These are phyloP conservation scores for Vaccinium darrowii DNA, from an alignment of 148 eudicot genomes.

Conservation along the genomic window DNA sequence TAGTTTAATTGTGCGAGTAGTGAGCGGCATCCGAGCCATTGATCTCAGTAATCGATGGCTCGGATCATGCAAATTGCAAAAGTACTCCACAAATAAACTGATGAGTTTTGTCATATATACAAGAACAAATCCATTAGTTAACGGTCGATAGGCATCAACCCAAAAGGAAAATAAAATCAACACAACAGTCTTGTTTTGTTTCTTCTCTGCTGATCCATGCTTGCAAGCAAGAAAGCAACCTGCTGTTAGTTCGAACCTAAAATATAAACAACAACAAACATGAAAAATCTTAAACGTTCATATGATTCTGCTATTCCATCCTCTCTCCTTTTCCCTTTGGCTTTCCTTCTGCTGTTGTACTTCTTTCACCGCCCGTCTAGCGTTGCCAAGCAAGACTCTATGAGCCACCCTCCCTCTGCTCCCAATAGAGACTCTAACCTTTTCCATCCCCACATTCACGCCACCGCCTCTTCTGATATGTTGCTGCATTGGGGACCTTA, in stretches of 20 bases:
- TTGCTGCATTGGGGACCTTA: conserved; percentile 68
- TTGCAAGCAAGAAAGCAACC: conserved; percentile 9
- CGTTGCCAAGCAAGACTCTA: conserved; percentile 47
- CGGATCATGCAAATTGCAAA: too few species aligned
- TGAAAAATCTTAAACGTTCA: conserved; percentile 2
- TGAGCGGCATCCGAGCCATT: too few species aligned
- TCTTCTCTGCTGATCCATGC: conserved; percentile 3
- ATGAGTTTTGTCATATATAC: conserved; percentile 13
- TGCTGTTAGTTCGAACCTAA: background rate
- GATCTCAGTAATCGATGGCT: too few species aligned
- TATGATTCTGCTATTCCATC: conserved; percentile 62
- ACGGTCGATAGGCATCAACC: conserved; percentile 32
- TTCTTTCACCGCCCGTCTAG: conserved; percentile 45
- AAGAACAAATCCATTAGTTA: conserved; percentile 21
- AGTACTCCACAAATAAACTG: background rate
- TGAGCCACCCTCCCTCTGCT: conserved; percentile 63
- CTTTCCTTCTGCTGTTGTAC: conserved; percentile 46
- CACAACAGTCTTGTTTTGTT: background rate
- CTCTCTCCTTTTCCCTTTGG: conserved; percentile 70
- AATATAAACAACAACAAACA: background rate
- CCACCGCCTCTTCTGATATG: conserved; percentile 60
- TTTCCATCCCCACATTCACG: conserved; percentile 66
- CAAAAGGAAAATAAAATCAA: background rate
- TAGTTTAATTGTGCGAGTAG: too few species aligned
- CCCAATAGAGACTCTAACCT: conserved; percentile 81